Evolutionary conservation across 73 alveolate species (phyloP), one percentile per base, ranked within the genome.

Genomic region (Urostyla sp.): DNA sequence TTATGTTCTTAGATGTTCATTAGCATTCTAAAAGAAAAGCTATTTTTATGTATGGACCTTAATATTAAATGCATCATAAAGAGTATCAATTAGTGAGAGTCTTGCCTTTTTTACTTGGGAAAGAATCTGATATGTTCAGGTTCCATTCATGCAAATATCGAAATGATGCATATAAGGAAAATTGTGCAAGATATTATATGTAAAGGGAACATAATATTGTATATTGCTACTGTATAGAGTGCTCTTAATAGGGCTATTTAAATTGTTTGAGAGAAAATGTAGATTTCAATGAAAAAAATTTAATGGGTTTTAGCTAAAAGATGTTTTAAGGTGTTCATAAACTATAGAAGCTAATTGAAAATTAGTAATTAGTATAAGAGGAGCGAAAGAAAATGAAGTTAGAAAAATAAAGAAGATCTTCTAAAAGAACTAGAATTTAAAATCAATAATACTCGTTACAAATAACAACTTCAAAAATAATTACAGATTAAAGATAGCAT

Each of bases 1-100:
- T 83, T 13, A 83, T 81, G 23, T 75, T 75, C 72, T 43, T 76
- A 52, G 95, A 89, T 66, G 27, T 89, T 4, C 95, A 89, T 35
- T 87, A 77, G 26, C 95, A 84, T 66, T 83, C 90, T 18, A 89
- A 60, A 56, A 83, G 81, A 48, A 82, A 89, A 48, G 46, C 76
- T 34, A 72, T 72, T 1, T 89, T 83, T 31, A 30, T 89, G 40
- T 89, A 89, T 75, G 95, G 95, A 10, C 91, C 95, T 16, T 66
- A 88, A 13, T 82, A 57, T 49, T 91, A 91, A 16, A 31, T 89
- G 13, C 92, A 89, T 69, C 52, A 54, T 24, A 61, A 36, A 0
- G 51, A 54, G 21, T 88, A 88, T 38, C 56, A 30, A 40, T 58
- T 61, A 24, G 78, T 82, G 27, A 67, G 95, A 52, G 84, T 74